Percentiles rank a stretch among this genome's conserved stretches.
Conservation (phyloP, 2,329 filamentous ascomycete species). For the Paecilomyces fulvus region DNA sequence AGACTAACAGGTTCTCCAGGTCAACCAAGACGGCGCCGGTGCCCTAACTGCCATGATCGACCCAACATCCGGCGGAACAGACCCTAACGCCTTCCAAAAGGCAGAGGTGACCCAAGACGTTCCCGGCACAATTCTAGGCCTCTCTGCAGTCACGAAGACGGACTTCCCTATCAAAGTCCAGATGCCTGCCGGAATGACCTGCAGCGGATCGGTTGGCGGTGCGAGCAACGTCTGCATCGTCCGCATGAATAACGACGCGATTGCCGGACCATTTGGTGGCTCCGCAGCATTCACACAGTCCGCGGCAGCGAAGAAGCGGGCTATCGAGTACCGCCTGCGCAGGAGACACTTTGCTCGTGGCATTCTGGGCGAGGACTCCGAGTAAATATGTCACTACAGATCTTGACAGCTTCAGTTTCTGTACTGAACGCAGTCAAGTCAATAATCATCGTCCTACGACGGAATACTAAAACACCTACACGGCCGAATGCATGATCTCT, state of each 20-base stretch:
- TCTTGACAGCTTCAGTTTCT: neutral
- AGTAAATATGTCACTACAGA: neutral
- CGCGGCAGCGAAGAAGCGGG: constrained; percentile 1
- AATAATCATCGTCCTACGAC: neutral
- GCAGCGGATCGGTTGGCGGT: constrained; percentile 50
- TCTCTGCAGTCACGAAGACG: constrained; percentile 51
- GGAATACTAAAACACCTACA: neutral
- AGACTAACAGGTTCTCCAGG: constrained; percentile 14
- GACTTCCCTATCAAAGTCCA: constrained; percentile 58
- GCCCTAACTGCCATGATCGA: constrained; percentile 55
- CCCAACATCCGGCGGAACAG: constrained; percentile 54
- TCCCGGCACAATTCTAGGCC: constrained; percentile 50
- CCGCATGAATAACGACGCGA: constrained; percentile 53
- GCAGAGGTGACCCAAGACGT: constrained; percentile 54
- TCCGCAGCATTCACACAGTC: constrained; percentile 57
- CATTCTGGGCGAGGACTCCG: neutral
- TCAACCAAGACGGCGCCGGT: constrained; percentile 64
- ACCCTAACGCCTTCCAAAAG: constrained; percentile 50
- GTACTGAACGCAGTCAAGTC: too few species aligned
- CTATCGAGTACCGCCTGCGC: constrained; percentile 2
- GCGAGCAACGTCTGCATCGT: constrained; percentile 57
- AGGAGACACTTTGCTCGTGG: constrained; percentile 4
- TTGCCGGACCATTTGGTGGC: constrained; percentile 59
- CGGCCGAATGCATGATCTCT: neutral
- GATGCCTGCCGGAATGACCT: constrained; percentile 61